Evolutionary conservation across 306 rosid genomes (phyloP).

Genomic region (Amphicarpaea edgeworthii): DNA sequence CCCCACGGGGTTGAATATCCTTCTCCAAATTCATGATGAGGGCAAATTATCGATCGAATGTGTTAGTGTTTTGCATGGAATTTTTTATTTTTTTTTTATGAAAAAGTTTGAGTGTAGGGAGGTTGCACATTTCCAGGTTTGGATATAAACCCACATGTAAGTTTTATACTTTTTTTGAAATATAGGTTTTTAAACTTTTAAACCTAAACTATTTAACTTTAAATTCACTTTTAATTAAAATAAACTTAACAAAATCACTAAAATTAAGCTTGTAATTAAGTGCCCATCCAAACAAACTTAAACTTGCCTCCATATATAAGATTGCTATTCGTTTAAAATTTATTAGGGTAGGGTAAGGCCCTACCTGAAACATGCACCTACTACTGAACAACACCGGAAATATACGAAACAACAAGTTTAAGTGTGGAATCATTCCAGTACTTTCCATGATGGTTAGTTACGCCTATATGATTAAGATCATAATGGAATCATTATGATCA

Average conservation of each 20-base stretch:
- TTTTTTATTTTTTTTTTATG: not conserved
- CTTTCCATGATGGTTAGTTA: conserved; percentile 3
- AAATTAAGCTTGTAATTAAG: not conserved
- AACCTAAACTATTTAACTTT: not conserved
- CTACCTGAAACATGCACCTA: not conserved
- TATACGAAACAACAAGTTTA: not conserved
- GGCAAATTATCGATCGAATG: conserved; percentile 1
- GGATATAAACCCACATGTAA: not conserved
- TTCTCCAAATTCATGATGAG: conserved; percentile 39
- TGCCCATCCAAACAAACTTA: not conserved
- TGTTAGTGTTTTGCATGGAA: conserved; percentile 33
- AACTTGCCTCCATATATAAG: not conserved
- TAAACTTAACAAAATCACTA: not conserved
- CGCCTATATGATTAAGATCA: too few species aligned
- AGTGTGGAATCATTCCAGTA: not conserved
- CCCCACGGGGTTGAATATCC: conserved; percentile 34
- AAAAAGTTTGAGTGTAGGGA: conserved; percentile 4
- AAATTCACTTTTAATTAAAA: not conserved
- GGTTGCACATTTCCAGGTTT: not conserved
- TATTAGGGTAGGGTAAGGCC: not conserved
- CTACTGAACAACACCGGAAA: not conserved
- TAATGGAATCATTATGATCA: too few species aligned
- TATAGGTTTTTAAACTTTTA: not conserved
- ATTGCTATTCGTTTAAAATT: not conserved
- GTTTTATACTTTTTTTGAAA: not conserved